Evolutionary conservation across 1,139 yeast genomes (phyloP).

Genomic region (Blastobotrys arbuscula): DNA sequence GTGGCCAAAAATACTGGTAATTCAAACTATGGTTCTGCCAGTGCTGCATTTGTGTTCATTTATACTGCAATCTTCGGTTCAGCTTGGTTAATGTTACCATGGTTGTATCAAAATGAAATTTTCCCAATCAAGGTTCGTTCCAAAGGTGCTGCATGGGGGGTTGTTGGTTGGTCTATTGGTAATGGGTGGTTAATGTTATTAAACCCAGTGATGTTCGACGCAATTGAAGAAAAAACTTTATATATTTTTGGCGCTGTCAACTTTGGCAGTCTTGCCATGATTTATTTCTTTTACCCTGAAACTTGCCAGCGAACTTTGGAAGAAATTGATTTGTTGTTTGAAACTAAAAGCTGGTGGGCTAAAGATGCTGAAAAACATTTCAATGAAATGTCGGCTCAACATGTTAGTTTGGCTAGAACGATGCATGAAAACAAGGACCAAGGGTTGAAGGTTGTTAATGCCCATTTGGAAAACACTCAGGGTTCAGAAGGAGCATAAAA

Average conservation of each 20-base stretch:
- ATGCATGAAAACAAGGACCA: not conserved
- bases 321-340: constrained; percentile 36
- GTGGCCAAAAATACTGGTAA: constrained; percentile 25
- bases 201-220: constrained; percentile 37
- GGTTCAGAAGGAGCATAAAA: too few species aligned
- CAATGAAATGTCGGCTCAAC: constrained; percentile 6
- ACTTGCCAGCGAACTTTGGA: constrained; percentile 36
- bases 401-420: constrained; percentile 12
- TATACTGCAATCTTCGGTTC: constrained; percentile 34
- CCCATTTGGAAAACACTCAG: not conserved
- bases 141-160: constrained; percentile 30
- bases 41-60: constrained; percentile 37
- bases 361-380: constrained; percentile 23
- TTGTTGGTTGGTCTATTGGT: constrained; percentile 39
- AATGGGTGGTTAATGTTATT: constrained; percentile 40
- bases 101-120: constrained; percentile 19
- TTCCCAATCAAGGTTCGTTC: constrained; percentile 19
- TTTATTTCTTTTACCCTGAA: constrained; percentile 40
- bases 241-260: constrained; percentile 35
- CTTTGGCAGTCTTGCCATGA: constrained; percentile 29
- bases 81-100: constrained; percentile 31
- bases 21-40: constrained; percentile 33
- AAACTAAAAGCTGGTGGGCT: constrained; percentile 17
- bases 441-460: not conserved
- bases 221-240: constrained; percentile 34